phyloP scores from a whole-genome alignment of 2,329 filamentous ascomycete species.

The Hypoxylon rubiginosum region DNA sequence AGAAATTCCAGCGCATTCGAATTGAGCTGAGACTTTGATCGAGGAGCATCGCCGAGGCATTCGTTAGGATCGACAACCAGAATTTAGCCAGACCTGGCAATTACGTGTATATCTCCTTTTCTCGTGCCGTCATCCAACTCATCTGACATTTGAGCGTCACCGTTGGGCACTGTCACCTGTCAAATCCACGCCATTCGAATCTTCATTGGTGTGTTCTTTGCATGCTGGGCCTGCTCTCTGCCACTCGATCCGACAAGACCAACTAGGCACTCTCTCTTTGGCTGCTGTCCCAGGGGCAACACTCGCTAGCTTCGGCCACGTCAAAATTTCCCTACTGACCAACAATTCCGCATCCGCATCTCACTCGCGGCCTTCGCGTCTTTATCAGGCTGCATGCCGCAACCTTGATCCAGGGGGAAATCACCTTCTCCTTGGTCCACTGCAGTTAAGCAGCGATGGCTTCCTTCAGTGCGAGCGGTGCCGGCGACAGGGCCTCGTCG shows the following conservation, averaged over 20 bases:
- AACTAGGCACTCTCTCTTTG: slow-evolving; percentile 38
- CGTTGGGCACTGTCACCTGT: slow-evolving; percentile 36
- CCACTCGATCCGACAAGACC: slow-evolving; percentile 34
- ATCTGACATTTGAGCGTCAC: slow-evolving; percentile 26
- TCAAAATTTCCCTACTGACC: slow-evolving; percentile 26
- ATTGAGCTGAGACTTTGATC: slow-evolving; percentile 42
- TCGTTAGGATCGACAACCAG: slow-evolving; percentile 38
- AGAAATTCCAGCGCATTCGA: slow-evolving; percentile 41
- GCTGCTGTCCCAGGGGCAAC: slow-evolving; percentile 37
- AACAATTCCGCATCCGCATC: slow-evolving; percentile 8
- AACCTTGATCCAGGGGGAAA: slow-evolving; percentile 48
- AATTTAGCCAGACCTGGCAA: slow-evolving; percentile 23
- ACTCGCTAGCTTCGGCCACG: slow-evolving; percentile 34
- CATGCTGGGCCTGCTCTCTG: slow-evolving; percentile 40
- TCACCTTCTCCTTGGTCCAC: slow-evolving; percentile 49
- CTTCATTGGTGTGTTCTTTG: slow-evolving; percentile 34
- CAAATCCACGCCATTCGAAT: slow-evolving; percentile 30
- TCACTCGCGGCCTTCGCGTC: slow-evolving; percentile 34
- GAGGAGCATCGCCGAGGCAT: slow-evolving; percentile 36
- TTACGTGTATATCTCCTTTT: slow-evolving; percentile 27
- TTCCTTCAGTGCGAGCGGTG: slow-evolving; percentile 59
- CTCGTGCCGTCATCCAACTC: slow-evolving; percentile 33
- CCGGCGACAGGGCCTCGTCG: slow-evolving; percentile 59
- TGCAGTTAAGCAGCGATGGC: slow-evolving; percentile 54
- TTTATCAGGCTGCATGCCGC: slow-evolving; percentile 50